Evolutionary conservation across 2,329 filamentous ascomycete genomes (phyloP).

Genomic region (Helotiales sp.): DNA sequence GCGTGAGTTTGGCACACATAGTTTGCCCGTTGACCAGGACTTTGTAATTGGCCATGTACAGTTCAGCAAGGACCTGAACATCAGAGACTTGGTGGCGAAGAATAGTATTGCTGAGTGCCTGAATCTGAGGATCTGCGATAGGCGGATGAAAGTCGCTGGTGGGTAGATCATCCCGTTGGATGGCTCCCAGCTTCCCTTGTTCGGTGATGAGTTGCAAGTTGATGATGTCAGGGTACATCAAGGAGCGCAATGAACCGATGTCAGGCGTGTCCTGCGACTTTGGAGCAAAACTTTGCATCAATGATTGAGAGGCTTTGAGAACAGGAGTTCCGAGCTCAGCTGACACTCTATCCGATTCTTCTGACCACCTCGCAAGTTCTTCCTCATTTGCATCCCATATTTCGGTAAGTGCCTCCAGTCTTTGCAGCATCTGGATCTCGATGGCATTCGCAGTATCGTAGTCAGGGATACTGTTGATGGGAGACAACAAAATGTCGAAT

Average conservation of each 20-base stretch:
- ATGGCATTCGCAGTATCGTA: neutral
- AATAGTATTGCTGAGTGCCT: neutral
- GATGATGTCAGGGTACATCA: neutral
- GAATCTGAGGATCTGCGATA: neutral
- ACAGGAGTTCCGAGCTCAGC: neutral
- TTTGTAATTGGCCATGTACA: neutral
- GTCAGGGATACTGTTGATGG: neutral
- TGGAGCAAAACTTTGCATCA: neutral
- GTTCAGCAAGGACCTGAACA: neutral
- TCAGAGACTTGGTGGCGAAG: neutral
- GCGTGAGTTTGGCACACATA: neutral
- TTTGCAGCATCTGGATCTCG: neutral
- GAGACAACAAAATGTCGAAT: neutral
- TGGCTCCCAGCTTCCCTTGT: neutral
- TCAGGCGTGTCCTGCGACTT: neutral
- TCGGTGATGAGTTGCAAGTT: neutral
- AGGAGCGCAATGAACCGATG: neutral
- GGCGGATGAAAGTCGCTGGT: neutral
- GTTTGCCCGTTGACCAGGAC: neutral
- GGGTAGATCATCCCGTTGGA: neutral
- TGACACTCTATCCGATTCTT: neutral
- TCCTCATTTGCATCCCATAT: neutral
- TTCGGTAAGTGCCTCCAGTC: neutral
- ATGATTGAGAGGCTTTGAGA: neutral
- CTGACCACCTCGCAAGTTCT: neutral